These are phyloP conservation scores for Gossypium stocksii DNA, from an alignment of 345 rosid species.

Conservation along the genomic window DNA sequence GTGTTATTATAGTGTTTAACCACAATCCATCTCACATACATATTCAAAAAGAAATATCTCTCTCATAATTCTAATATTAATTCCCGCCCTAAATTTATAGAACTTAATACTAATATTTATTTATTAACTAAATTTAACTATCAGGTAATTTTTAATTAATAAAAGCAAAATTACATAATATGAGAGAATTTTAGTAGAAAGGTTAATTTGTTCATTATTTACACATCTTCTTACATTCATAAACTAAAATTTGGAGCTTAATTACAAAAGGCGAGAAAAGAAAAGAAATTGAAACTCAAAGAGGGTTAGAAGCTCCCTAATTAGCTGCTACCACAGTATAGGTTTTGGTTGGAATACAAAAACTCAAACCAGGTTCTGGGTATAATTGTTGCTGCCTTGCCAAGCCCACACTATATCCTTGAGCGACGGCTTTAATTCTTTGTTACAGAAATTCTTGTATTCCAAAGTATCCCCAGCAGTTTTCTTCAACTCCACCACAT, in stretches of 20 bases:
- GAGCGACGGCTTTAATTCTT: conserved; percentile 65
- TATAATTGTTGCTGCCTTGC: conserved; percentile 37
- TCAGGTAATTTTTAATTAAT: too few species aligned
- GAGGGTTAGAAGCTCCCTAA: not conserved
- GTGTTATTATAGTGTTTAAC: too few species aligned
- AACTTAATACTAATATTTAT: too few species aligned
- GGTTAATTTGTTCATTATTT: not conserved
- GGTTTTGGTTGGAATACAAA: not conserved
- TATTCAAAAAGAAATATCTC: too few species aligned
- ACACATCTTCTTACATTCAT: not conserved
- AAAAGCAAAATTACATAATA: too few species aligned
- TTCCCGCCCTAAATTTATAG: too few species aligned
- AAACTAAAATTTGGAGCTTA: not conserved
- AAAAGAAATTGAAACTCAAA: not conserved
- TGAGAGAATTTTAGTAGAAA: not conserved
- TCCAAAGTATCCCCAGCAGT: conserved; percentile 73
- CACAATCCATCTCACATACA: too few species aligned
- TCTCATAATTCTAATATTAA: too few species aligned
- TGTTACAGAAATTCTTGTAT: conserved; percentile 56
- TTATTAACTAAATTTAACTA: too few species aligned
- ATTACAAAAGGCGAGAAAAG: not conserved
- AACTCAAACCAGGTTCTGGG: not conserved
- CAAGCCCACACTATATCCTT: conserved; percentile 90
- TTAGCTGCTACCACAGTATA: not conserved
- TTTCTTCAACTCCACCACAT: conserved; percentile 75